Conservation (phyloP, 176 grass and related monocot species). For the Dactylis glomerata region DNA sequence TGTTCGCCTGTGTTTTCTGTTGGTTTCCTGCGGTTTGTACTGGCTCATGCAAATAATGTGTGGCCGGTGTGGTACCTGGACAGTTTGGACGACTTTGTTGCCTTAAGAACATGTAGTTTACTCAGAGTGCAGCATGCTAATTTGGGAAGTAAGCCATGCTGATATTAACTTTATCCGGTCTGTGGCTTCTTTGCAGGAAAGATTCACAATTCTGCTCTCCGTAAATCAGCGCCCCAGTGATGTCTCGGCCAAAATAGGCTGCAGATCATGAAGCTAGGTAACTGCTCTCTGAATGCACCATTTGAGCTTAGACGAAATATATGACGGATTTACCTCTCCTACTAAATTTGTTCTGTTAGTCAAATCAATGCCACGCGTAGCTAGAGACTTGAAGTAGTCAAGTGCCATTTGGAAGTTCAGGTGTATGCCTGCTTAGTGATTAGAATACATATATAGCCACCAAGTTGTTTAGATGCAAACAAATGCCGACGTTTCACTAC, state of each 20-base stretch:
- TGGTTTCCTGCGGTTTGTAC: conserved; percentile 29
- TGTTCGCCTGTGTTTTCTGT: conserved; percentile 30
- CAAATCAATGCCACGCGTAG: neutral
- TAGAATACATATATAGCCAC: neutral
- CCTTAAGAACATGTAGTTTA: neutral
- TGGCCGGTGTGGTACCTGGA: conserved; percentile 6
- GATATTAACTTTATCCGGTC: neutral
- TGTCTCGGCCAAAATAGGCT: neutral
- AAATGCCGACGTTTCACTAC: neutral
- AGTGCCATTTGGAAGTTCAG: conserved; percentile 1
- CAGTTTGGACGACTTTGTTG: conserved; percentile 3
- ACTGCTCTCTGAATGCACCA: neutral
- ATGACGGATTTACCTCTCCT: neutral
- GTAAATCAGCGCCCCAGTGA: neutral
- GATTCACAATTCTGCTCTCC: neutral
- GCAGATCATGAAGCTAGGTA: conserved; percentile 23
- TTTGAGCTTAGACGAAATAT: neutral
- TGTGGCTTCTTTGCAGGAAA: neutral
- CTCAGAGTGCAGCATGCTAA: neutral
- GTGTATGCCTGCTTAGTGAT: neutral
- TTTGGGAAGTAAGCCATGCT: neutral
- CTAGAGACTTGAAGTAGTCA: neutral
- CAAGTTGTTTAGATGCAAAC: conserved; percentile 10
- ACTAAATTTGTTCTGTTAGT: neutral
- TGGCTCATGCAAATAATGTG: conserved; percentile 41